phyloP scores from a whole-genome alignment of 148 eudicot species.

The Amaranthus palmeri region DNA sequence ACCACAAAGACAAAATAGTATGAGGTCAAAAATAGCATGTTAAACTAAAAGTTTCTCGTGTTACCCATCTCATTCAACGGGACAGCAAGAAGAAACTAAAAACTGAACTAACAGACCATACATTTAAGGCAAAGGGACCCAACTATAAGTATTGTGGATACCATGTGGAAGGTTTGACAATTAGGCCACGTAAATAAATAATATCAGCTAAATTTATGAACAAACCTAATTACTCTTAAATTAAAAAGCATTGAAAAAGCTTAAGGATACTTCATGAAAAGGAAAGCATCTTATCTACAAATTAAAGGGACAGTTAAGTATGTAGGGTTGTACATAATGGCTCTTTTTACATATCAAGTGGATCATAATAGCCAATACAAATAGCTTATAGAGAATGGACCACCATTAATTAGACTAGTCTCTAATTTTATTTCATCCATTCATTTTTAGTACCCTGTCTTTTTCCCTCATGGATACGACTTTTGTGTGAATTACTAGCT shows the following conservation, averaged over 20 bases:
- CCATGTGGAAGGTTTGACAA: conserved; percentile 19
- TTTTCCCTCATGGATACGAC: conserved; percentile 8
- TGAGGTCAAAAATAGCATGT: too few relatives aligned
- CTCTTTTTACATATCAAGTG: conserved; percentile 10
- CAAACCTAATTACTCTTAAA: neutral
- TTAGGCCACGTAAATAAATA: neutral
- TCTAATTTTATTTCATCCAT: neutral
- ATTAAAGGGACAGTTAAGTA: neutral
- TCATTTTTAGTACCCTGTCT: neutral
- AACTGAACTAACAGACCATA: conserved; percentile 2
- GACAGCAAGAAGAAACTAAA: conserved; percentile 6
- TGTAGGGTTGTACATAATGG: conserved; percentile 14
- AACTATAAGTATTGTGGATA: neutral
- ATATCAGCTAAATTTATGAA: neutral
- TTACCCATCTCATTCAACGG: neutral
- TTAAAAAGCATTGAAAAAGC: conserved; percentile 3
- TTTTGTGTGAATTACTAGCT: neutral
- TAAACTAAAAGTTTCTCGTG: too few relatives aligned
- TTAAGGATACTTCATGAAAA: conserved; percentile 13
- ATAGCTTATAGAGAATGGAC: conserved; percentile 1
- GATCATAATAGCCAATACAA: neutral
- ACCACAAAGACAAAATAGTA: too few relatives aligned
- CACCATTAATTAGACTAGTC: conserved; percentile 1
- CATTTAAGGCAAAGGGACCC: conserved; percentile 3
- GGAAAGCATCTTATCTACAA: conserved; percentile 20